These are phyloP conservation scores for Populus tomentosa DNA, from an alignment of 441 rosid genomes.

Conservation along the genomic window DNA sequence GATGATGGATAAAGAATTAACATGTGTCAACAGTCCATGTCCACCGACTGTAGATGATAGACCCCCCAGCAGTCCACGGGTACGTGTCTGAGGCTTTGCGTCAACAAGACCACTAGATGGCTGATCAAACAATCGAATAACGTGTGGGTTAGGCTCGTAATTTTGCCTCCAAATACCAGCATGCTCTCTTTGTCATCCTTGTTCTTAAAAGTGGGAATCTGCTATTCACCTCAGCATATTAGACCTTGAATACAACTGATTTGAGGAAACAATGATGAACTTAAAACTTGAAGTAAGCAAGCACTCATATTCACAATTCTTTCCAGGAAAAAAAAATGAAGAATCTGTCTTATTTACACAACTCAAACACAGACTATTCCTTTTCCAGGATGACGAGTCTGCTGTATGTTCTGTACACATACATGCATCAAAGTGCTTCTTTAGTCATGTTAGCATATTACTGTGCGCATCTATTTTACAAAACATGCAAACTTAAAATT, in stretches of 20 bases:
- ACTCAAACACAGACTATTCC: not conserved
- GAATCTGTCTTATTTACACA: not conserved
- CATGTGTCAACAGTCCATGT: no score
- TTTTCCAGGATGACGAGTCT: not conserved
- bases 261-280: not conserved
- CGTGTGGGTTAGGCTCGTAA: not conserved
- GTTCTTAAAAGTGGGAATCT: not conserved
- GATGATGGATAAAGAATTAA: not conserved
- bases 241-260: not conserved
- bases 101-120: not conserved
- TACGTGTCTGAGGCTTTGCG: not conserved
- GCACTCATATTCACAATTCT: constrained; percentile 13
- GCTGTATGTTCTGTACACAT: constrained; percentile 1
- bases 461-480: constrained; percentile 6
- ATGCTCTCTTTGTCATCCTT: not conserved
- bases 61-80: not conserved
- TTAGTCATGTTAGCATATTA: not conserved
- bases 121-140: not conserved
- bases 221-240: not conserved
- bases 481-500: constrained; percentile 21
- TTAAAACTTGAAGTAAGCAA: not conserved
- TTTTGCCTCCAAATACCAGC: not conserved
- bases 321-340: not conserved
- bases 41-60: no score
- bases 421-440: constrained; percentile 1